These are phyloP conservation scores for Aspergillus sp. DNA, from an alignment of 2,329 filamentous ascomycete genomes.

Conservation along the genomic window DNA sequence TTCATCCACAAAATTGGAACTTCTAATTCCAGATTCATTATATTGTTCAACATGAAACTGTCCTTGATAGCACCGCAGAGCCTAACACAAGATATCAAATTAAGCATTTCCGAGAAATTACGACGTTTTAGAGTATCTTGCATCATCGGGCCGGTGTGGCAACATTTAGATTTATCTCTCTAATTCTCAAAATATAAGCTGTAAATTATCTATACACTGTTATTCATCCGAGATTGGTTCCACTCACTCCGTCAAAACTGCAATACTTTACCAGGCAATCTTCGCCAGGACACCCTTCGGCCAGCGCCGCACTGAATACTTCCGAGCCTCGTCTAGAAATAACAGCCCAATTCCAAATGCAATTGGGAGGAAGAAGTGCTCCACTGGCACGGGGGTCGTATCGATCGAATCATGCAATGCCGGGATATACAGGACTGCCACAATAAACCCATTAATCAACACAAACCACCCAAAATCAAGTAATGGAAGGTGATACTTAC, in stretches of 20 bases:
- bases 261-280: conserved; percentile 47
- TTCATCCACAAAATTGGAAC: neutral
- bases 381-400: conserved; percentile 65
- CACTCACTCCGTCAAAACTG: too few species aligned
- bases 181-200: too few species aligned
- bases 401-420: conserved; percentile 60
- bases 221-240: accelerated
- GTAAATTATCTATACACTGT: too few species aligned
- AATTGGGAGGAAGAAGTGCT: conserved; percentile 75
- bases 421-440: conserved; percentile 59
- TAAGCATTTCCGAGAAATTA: neutral
- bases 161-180: too few species aligned
- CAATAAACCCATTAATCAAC: too few species aligned
- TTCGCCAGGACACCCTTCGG: conserved; percentile 11
- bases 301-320: conserved; percentile 42
- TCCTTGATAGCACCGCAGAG: neutral
- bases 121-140: neutral
- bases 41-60: too few species aligned
- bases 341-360: conserved; percentile 67
- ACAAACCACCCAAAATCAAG: too few species aligned
- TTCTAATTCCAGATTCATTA: neutral
- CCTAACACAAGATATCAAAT: neutral
- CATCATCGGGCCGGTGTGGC: too few species aligned
- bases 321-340: conserved; percentile 65
- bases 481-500: too few species aligned